A percentile compares a stretch with the other conserved stretches of the same genome.
Conservation (phyloP, 2,329 filamentous ascomycete species). For the Polytolypa hystricis region DNA sequence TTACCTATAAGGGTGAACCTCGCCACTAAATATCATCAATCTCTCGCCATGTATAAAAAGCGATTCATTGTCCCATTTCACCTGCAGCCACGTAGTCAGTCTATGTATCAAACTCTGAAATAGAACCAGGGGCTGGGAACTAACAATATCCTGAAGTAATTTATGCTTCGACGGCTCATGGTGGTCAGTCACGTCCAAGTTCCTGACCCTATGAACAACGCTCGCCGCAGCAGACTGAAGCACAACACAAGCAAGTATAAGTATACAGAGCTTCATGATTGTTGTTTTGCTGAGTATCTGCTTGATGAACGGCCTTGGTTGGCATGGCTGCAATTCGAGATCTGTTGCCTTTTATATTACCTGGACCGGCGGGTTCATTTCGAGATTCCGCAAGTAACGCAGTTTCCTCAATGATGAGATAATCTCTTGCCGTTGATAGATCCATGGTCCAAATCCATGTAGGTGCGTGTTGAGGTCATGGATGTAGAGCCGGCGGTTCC, state of each 20-base stretch:
- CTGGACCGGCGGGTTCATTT: no score
- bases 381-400: no score
- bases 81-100: constrained; percentile 22
- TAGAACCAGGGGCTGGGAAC: constrained; percentile 13
- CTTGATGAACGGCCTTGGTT: neutral
- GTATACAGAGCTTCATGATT: constrained; percentile 30
- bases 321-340: no score
- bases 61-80: constrained; percentile 64
- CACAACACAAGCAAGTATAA: constrained; percentile 29
- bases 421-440: neutral
- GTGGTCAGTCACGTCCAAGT: constrained; percentile 35
- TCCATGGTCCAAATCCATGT: neutral
- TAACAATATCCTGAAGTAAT: constrained; percentile 45
- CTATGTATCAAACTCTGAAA: neutral
- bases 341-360: neutral
- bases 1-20: constrained; percentile 58
- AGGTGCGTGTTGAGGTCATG: neutral
- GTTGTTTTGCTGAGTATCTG: neutral
- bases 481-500: neutral
- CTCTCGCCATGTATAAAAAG: constrained; percentile 60
- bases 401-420: neutral
- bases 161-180: constrained; percentile 34
- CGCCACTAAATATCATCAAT: constrained; percentile 60
- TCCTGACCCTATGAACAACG: constrained; percentile 39
- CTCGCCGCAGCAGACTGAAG: constrained; percentile 37